Evolutionary conservation across 2,329 filamentous ascomycete species (phyloP).

Genomic region (Curvularia sp.): DNA sequence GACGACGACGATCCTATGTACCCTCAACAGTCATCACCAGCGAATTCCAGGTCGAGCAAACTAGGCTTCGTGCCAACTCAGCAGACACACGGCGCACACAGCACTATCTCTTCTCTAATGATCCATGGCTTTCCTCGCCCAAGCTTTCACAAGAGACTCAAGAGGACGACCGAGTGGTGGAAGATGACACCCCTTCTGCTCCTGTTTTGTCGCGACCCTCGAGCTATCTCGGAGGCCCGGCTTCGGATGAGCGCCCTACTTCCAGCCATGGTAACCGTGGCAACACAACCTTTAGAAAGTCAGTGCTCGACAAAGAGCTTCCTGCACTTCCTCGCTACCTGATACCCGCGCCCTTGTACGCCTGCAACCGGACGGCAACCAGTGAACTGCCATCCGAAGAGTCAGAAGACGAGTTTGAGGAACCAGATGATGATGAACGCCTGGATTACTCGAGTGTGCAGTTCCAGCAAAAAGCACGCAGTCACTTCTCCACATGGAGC

Average conservation of each 20-base stretch:
- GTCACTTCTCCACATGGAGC: slow-evolving; percentile 48
- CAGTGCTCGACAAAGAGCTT: slow-evolving; percentile 39
- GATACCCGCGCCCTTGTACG: slow-evolving; percentile 40
- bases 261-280: slow-evolving; percentile 38
- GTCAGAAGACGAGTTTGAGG: slow-evolving; percentile 23
- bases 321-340: slow-evolving; percentile 43
- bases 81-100: slow-evolving; percentile 37
- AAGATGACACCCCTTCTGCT: slow-evolving; percentile 26
- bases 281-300: slow-evolving; percentile 24
- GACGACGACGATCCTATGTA: slow-evolving; percentile 36
- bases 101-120: slow-evolving; percentile 38
- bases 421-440: slow-evolving; percentile 23
- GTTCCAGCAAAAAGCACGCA: slow-evolving; percentile 31
- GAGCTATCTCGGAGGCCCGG: slow-evolving; percentile 22
- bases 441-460: slow-evolving; percentile 20
- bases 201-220: slow-evolving; percentile 35
- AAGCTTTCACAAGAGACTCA: slow-evolving; percentile 27
- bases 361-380: slow-evolving; percentile 24
- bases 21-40: slow-evolving; percentile 24
- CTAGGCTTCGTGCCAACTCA: slow-evolving; percentile 42
- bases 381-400: slow-evolving; percentile 21
- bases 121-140: slow-evolving; percentile 41
- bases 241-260: slow-evolving; percentile 33
- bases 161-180: slow-evolving; percentile 17
- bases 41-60: slow-evolving; percentile 25